Base-by-base conservation (phyloP, 2,329 filamentous ascomycete genomes). In the Curvularia hawaiiensis region DNA sequence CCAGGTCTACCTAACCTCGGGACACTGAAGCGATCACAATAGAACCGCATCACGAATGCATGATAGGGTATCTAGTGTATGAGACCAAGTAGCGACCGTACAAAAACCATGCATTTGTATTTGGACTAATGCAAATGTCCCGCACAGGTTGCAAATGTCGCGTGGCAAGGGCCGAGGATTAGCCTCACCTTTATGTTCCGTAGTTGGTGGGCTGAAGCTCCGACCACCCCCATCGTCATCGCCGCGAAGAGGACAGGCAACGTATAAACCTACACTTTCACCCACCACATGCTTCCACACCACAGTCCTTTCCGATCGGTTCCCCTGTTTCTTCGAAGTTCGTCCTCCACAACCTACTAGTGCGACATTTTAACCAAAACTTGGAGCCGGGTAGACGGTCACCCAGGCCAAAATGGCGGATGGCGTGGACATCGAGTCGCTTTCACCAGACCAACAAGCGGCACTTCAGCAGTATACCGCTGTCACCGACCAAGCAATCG, bases 391-490 rank as follows among this genome's bases (percentile, higher is more conserved):
- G 4, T 40, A 20, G n/a, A 50, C 28, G 47, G 35, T 30, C 35
- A 3, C 33, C 24, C 10, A 40, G 20, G 28, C 28, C 35, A 61
- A 49, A 45, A 79, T 80, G 78, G 72, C 77, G 47, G 73, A 74
- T 18, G 72, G 69, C 24, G 69, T 84, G 58, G 87, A 91, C 75
- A 82, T 90, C 68, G 83, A 83, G 68, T 84, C 88, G 77, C 88
- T 97, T 71, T 90, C 89, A 50, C 80, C 88, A 62, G 85, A 85
- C 65, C 92, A 98, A 80, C 92, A 92, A 76, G 85, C 89, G 50
- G 90, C 91, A 46, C 85, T 99, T 26, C 88, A 96, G 68, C 94
- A 96, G 71, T 97, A 92, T 77, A 91, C 88, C 16, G 85, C 90
- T 50, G 90, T 99, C 50, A 98, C 95, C 26, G 88, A 93, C 67